Percentiles rank a stretch among this genome's conserved stretches.
phyloP scores from a whole-genome alignment of 2,329 filamentous ascomycete species.

The Penicillium sp. region DNA sequence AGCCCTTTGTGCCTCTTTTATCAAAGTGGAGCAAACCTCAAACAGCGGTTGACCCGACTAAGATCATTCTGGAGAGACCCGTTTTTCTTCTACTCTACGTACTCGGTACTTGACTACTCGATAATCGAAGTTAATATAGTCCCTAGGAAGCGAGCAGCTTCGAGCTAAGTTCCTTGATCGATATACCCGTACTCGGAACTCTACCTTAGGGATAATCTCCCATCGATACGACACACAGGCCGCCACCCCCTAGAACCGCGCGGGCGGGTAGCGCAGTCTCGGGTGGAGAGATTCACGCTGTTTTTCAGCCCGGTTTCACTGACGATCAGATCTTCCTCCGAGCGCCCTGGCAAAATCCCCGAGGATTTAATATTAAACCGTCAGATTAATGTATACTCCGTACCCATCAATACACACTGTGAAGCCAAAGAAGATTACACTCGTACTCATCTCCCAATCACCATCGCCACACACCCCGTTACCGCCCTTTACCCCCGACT shows the following conservation, averaged over 20 bases:
- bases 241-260: conserved; percentile 35
- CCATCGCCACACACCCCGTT: neutral
- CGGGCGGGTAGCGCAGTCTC: conserved; percentile 23
- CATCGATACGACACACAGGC: conserved; percentile 6
- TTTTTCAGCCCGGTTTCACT: conserved; percentile 9
- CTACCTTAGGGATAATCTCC: neutral
- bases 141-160: no score
- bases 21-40: conserved; percentile 7
- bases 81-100: neutral
- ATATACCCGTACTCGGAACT: no score
- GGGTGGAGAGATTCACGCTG: conserved; percentile 4
- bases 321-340: conserved; percentile 5
- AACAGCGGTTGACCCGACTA: conserved; percentile 13
- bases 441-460: neutral
- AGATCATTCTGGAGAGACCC: conserved; percentile 6
- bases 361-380: neutral
- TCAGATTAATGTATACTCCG: neutral
- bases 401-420: neutral
- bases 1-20: neutral
- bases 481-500: conserved; percentile 12
- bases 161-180: no score
- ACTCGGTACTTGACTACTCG: neutral
- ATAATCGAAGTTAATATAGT: neutral
- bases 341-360: neutral
- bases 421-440: neutral